These are phyloP conservation scores for Yarrowia sp. DNA, from an alignment of 805 yeast genomes.

Conservation along the genomic window DNA sequence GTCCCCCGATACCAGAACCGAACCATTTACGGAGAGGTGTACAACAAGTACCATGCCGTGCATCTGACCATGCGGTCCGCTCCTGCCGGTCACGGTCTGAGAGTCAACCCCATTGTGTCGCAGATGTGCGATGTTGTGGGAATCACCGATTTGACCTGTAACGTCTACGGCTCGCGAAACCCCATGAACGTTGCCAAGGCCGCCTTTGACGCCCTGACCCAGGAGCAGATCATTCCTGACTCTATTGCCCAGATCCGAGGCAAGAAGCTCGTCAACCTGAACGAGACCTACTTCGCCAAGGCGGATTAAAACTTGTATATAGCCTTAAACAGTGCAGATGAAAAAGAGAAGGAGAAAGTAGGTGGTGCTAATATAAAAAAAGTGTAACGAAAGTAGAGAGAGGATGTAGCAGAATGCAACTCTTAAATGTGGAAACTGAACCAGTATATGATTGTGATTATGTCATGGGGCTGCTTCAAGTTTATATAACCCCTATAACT, in stretches of 20 bases:
- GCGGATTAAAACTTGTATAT: slow-evolving; percentile 6
- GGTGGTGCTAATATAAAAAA: too few relatives aligned
- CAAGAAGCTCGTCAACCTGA: slow-evolving; percentile 88
- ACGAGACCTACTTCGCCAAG: slow-evolving; percentile 66
- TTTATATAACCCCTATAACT: too few relatives aligned
- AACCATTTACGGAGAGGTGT: slow-evolving; percentile 81
- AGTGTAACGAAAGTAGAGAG: too few relatives aligned
- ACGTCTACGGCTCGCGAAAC: slow-evolving; percentile 88
- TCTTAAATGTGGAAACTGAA: too few relatives aligned
- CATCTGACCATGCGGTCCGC: slow-evolving; percentile 77
- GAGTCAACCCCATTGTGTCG: slow-evolving; percentile 85
- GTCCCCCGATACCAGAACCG: slow-evolving; percentile 88
- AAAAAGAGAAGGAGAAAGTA: neutral
- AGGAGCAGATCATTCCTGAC: slow-evolving; percentile 74
- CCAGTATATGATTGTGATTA: too few relatives aligned
- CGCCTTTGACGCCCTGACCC: slow-evolving; percentile 72
- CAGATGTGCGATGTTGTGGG: slow-evolving; percentile 93
- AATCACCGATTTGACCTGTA: slow-evolving; percentile 87
- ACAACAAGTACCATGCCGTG: slow-evolving; percentile 82
- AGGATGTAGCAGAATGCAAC: too few relatives aligned
- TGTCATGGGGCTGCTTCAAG: too few relatives aligned
- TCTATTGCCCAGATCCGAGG: slow-evolving; percentile 91
- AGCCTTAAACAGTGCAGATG: neutral
- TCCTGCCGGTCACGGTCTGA: slow-evolving; percentile 88
- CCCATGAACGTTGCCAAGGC: slow-evolving; percentile 93